Evolutionary conservation across 345 rosid genomes (phyloP).

Genomic region (Gossypium longicalyx): DNA sequence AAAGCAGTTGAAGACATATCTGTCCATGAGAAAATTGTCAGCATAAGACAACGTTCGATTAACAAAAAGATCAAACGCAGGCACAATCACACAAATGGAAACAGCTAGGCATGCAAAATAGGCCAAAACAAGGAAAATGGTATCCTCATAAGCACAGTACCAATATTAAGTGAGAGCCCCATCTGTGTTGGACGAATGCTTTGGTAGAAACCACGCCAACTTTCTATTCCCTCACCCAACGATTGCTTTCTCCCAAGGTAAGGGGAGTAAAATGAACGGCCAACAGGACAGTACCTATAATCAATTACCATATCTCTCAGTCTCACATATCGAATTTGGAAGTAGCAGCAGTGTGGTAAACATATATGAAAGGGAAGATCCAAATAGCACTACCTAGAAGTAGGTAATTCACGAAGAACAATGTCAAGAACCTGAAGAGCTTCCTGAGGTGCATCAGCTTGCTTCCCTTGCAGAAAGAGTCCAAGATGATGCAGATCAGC

Average conservation of each 20-base stretch:
- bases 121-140: constrained; percentile 6
- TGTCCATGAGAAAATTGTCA: constrained; percentile 21
- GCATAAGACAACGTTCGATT: background rate
- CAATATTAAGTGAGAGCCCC: constrained; percentile 88
- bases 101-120: background rate
- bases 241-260: constrained; percentile 71
- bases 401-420: constrained; percentile 92
- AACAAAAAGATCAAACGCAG: background rate
- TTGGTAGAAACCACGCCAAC: constrained; percentile 98
- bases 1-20: constrained; percentile 98
- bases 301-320: constrained; percentile 6
- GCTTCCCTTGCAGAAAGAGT: constrained; percentile 77
- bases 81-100: background rate
- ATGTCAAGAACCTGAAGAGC: constrained; percentile 98
- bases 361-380: constrained; percentile 21
- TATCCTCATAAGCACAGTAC: constrained; percentile 26
- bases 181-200: constrained; percentile 96
- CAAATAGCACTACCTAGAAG: constrained; percentile 40
- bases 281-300: constrained; percentile 76
- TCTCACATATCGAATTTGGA: background rate
- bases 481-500: constrained; percentile 89
- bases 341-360: background rate
- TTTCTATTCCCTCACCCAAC: constrained; percentile 90
- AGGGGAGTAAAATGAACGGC: constrained; percentile 90
- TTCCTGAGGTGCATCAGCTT: constrained; percentile 95